Base-by-base conservation (phyloP, 2,329 filamentous ascomycete genomes). In the Hirsutella minnesotensis region DNA sequence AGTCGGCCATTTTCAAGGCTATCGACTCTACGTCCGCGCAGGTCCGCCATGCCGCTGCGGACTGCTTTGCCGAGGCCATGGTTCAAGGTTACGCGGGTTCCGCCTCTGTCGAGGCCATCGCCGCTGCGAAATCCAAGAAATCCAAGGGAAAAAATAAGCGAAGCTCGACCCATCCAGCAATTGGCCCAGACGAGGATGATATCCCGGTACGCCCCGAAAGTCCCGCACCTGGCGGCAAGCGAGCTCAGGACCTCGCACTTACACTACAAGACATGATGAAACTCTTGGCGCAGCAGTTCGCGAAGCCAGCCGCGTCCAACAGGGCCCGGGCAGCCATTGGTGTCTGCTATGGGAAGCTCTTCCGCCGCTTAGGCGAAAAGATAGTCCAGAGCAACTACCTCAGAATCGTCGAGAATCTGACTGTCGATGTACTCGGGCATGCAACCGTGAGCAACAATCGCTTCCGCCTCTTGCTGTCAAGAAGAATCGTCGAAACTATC, bases 31-130 rank as follows among this genome's bases (percentile, higher is more conserved):
- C 79, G 1, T 84, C 81, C 39, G 66, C 80, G 1, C 73, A 81
- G 22, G 86, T 94, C 41, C 77, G 92, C 46, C 85, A 90, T 61
- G 86, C 89, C 3, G 87, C 87, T 3, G 89, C 88, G 7, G 85
- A 87, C 43, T 90, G 86, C 57, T 71, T 96, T 45, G 84, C 88
- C 9, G 79, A 86, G 47, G 78, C 80, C n/a, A 69, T 98, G 49
- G 81, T 92, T 2, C 88, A 90, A 60, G 80, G 79, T 41, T 86
- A 90, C 58, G 60, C 58, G 2, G 56, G 55, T 31, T 81, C 82
- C 1, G 61, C 57, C 8, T 54, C 58, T 15, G 58, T 56, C 5
- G 73, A 77, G 24, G 73, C 77, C 29, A 52, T 72, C 9, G 72
- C 79, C 13, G 48, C 63, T n/a, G 53, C 59, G 4, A 85, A 84